Base-by-base conservation (phyloP, 2,329 filamentous ascomycete genomes). In the Gremmenia infestans region DNA sequence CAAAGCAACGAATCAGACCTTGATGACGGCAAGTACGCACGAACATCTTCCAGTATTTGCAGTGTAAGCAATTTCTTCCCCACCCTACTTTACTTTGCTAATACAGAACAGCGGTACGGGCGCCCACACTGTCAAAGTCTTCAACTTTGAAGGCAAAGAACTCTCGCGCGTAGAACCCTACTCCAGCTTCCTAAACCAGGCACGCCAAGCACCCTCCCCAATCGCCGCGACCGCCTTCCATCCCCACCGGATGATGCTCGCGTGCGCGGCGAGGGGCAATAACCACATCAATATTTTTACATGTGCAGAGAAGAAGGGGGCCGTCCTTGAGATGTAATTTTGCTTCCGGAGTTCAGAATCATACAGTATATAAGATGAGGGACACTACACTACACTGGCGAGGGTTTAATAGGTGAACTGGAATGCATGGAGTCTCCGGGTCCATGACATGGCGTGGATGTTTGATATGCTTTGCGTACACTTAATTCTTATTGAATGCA, bases 41-140 rank as follows among this genome's bases (percentile, higher is more conserved):
- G 94, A 99, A 72, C 94, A 99, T 72, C 83, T 96, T 53, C 94
- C 94, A 25, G 92, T 99, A 12, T 97, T 99, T 76, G 91, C 91
- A 64, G 84, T 92, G 88, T 92, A 86, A 80, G 87, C 84, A 19
- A n/a, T 22, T 42, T 47, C 28, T 37, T 12, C 47, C 19, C 22
- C 15, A n/a, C 22, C 51, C 42, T 23, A n/a, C 37, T 25, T 22
- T 23, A 42, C 14, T 22, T 49, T 37, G 23, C 67, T 70, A 63
- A 71, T 54, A 12, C 19, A 45, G 40, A 25, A 56, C 65, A 96
- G 91, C 59, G 94, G 94, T 66, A 94, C 91, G 25, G 92, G 91
- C 54, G 82, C 88, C 50, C 92, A 96, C 69, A 82, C 85, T 23
- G 90, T 97, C 66, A 95, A 95, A 72, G 85, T 96, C 19, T 97